Evolutionary conservation across 2,329 filamentous ascomycete species (phyloP), one percentile per base, ranked within the genome.

Genomic region (Sporothrix brunneoviolacea): DNA sequence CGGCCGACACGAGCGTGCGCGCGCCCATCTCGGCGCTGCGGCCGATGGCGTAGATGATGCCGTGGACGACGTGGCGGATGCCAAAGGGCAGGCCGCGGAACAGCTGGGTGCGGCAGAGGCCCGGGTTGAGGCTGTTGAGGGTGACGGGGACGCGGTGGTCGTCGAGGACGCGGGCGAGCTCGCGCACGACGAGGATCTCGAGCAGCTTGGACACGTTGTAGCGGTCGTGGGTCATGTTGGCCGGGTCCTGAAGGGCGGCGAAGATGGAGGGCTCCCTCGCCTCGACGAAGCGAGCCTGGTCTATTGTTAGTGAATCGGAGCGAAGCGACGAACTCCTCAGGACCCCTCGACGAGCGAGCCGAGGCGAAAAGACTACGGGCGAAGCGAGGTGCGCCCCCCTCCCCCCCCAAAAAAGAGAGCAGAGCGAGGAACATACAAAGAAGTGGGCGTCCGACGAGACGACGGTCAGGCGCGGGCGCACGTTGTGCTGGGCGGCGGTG

Each of bases 51-150:
- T 57, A 21, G n/a, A 48, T 40, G 4, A 56, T 8, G 6, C 47
- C 16, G 7, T 38, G 16, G 16, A 60, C 33, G 7, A 62, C 27
- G 21, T 58, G 36, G 35, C 55, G 61, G 28, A 68, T 45, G 10
- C 64, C 62, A 35, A 63, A 64, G 8, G 61, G 55, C 3, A 62
- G 48, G 41, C 59, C 43, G 33, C 66, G 63, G 53, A 69, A 70
- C n/a, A 73, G 61, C 35, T 65, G 47, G 5, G 71, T 69, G 30
- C 60, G 53, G 58, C 70, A 75, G 22, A 72, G 59, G 0, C 70
- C 70, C 1, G 70, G 70, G 45, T 68, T 66, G 19, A 70, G 48
- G 2, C 59, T 58, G 57, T 70, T 74, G 51, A 72, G 47, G 9
- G 68, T 58, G 15, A 74, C 60, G 30, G 60, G 59, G 16, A 63